Conservation (phyloP, 805 yeast genomes). For the Hanseniaspora lachancei region DNA sequence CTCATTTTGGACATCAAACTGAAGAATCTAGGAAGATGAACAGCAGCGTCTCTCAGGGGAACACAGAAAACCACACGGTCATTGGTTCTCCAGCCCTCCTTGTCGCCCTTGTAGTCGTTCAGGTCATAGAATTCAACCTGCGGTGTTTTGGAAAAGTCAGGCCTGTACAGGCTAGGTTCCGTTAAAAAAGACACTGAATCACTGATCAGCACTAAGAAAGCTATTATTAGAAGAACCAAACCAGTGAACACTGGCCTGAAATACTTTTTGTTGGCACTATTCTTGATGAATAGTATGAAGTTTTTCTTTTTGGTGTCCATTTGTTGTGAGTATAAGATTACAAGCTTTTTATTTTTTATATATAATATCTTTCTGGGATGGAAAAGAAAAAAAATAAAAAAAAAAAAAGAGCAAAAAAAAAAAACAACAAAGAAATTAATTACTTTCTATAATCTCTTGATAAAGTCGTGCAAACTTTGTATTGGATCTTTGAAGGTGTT, state of each 20-base stretch:
- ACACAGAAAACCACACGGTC: constrained; percentile 77
- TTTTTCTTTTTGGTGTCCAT: neutral
- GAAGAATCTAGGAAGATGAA: constrained; percentile 81
- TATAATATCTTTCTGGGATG: too few species aligned
- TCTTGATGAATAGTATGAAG: neutral
- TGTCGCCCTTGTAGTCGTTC: constrained; percentile 47
- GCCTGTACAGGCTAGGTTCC: constrained; percentile 21
- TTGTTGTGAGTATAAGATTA: neutral
- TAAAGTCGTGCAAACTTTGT: too few species aligned
- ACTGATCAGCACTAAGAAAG: neutral
- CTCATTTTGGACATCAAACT: constrained; percentile 65
- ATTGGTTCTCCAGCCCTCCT: constrained; percentile 63
- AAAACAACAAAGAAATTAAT: too few species aligned
- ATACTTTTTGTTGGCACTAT: neutral
- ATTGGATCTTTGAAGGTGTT: too few species aligned
- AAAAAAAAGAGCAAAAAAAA: too few species aligned
- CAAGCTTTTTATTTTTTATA: neutral
- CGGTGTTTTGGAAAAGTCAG: constrained; percentile 27
- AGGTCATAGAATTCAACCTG: constrained; percentile 62
- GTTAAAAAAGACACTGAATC: neutral
- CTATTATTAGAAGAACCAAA: neutral
- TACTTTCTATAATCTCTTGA: too few species aligned
- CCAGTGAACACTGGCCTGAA: neutral
- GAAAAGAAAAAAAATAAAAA: too few species aligned
- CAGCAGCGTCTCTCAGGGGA: constrained; percentile 84